Evolutionary conservation across 176 grass and related monocot species (phyloP), one percentile per base, ranked within the genome.

Genomic region (Carex parvula): DNA sequence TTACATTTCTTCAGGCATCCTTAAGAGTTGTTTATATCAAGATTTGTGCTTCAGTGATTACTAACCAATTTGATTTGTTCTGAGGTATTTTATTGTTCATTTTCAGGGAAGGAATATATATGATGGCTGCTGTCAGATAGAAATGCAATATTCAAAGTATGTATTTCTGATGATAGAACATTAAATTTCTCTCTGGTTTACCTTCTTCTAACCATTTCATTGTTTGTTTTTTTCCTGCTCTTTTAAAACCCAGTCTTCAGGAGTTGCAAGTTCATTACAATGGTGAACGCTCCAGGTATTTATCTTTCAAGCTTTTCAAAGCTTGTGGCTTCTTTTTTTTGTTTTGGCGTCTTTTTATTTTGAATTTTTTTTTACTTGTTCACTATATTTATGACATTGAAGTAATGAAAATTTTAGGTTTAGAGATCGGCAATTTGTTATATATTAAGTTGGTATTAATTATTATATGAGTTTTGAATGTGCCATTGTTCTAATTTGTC

Each of bases 261-360:
- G 96, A 99, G 83, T 87, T 99, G 89, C 96, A 99, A 94, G 96
- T 99, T 65, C 90, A 99, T 86, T 99, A 94, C 91, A 99, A 99
- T 87, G 94, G 93, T 57, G 96, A 99, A 42, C 83, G 96, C 9
- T 95, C 96, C 84, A 95, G 96, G 96, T 98, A 93, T 87, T 18
- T 75, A 14, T 61, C 70, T 74, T 53, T 78, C 21, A 33, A 78
- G 50, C 50, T 78, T 48, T 53, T 78, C 73, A 56, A 57, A 30
- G 14, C 29, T 32, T 57, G 73, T 56, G 48, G 13, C 5, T 0
- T 26, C 11, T 55, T 33, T 77, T 50, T 50, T 26, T 77, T 62
- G 22, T 56, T 54, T 30, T 71, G 17, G 37, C 4, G 8, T 32
- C 3, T 55, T 6, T 16, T 29, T 1, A 12, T 37, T 35, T 15